phyloP scores from a whole-genome alignment of 139 green algal genomes.

The Spirogloea muscicola region DNA sequence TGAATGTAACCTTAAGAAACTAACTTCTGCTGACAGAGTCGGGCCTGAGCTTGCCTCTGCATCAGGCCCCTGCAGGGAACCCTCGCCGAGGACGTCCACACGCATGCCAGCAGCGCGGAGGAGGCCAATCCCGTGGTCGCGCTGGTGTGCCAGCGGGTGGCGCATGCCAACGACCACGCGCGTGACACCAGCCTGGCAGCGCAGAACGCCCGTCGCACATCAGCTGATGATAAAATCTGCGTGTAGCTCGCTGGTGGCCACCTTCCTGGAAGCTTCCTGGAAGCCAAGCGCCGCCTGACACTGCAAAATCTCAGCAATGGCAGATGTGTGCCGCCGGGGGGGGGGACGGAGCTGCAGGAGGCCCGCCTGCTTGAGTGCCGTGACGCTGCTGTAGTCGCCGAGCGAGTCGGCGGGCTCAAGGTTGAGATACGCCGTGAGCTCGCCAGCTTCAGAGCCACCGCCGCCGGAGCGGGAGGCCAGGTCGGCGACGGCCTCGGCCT shows the following conservation, averaged over 20 bases:
- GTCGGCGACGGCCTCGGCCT: slow-evolving; percentile 27
- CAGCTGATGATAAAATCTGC: not conserved
- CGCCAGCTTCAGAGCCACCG: slow-evolving; percentile 40
- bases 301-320: not conserved
- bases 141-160: slow-evolving; percentile 75
- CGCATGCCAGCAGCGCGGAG: slow-evolving; percentile 65
- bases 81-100: slow-evolving; percentile 60
- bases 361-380: slow-evolving; percentile 61
- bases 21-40: not conserved
- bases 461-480: not conserved
- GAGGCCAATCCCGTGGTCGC: slow-evolving; percentile 59
- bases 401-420: slow-evolving; percentile 85
- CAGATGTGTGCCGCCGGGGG: not conserved
- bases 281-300: not conserved
- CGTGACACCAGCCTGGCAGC: slow-evolving; percentile 56
- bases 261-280: not conserved
- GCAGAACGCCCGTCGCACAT: not conserved
- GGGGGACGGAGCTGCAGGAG: not conserved
- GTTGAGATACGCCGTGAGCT: slow-evolving; percentile 86
- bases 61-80: not conserved
- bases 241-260: not conserved
- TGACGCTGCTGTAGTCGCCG: slow-evolving; percentile 68
- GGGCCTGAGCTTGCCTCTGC: not conserved
- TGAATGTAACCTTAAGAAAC: slow-evolving; percentile 2
- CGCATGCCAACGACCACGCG: slow-evolving; percentile 88